Base-by-base conservation (phyloP, 108 stramenopile genomes). In the Nitzschia sp. region DNA sequence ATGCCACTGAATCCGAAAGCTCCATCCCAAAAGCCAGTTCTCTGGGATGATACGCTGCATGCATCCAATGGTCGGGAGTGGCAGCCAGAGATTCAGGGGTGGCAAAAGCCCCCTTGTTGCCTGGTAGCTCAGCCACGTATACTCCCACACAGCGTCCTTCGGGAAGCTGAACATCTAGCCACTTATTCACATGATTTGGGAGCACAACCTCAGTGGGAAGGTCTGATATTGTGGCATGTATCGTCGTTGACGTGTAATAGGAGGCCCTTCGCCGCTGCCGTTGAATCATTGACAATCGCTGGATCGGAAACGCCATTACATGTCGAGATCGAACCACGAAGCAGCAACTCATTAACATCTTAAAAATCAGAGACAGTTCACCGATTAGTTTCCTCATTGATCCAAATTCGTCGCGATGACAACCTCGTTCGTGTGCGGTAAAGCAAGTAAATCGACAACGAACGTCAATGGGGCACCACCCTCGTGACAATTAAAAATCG, bases 81-180 rank as follows among this genome's bases (percentile, higher is more conserved):
- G 19, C 32, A 29, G 19, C 41, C 25, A 26, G 61, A 13, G 28
- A 27, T 35, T 8, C 34, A 27, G 34, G 8, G 19, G 36, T 13
- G 32, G 55, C 30, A 28, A 65, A 13, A 4, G 62, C 23, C 59
- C n/a, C n/a, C 4, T 50, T 30, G 19, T 56, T 31, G 1, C 30
- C 17, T 27, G 19, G 16, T 3, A 29, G 35, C 17, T 66, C 60
- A 1, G 33, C 28, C 2, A 73, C 26, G 28, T 27, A 17, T 2
- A 85, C 48, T 34, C 84, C 84, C 23, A 85, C 74, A 45, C 84
- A 85, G 6, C 69, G 71, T 28, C 84, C 84, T 57, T 81, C 80
- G 13, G 84, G 80, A 6, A 85, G 11, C 26, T 68, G 28, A 3
- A 77, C 16, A 54, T 73, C 75, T 0, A 83, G 36, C 73, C 73